Percentiles rank a stretch among this genome's conserved stretches.
Evolutionary conservation across 129 eudicot species (phyloP).

Genomic region (Apium graveolens): DNA sequence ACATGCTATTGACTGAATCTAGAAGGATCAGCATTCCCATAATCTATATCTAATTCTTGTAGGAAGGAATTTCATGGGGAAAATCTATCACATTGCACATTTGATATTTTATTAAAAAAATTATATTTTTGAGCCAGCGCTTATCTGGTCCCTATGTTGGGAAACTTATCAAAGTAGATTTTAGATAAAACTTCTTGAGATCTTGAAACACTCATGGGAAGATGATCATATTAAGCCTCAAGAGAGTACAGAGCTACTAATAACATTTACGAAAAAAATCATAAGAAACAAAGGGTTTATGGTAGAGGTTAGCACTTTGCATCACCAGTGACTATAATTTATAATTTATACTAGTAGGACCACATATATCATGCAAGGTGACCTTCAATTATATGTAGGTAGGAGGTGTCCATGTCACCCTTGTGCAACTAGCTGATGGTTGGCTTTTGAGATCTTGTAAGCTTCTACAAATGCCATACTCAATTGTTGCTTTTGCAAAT

Average conservation of each 20-base stretch:
- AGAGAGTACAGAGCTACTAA: background rate
- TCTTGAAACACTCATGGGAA: background rate
- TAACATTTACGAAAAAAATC: background rate
- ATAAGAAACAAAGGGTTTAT: background rate
- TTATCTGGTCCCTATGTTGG: background rate
- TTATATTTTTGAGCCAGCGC: background rate
- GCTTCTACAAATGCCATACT: conserved; percentile 72
- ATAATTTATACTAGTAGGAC: background rate
- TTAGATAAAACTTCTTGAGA: background rate
- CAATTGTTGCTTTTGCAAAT: conserved; percentile 40
- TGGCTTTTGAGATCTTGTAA: conserved; percentile 70
- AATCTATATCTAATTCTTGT: background rate
- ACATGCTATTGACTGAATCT: background rate
- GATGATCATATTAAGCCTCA: background rate
- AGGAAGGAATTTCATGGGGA: background rate
- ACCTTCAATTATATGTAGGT: conserved; percentile 36
- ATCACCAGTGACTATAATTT: background rate
- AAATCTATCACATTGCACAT: background rate
- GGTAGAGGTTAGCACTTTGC: background rate
- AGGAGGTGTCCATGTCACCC: conserved; percentile 52
- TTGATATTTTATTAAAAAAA: background rate
- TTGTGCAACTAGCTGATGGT: conserved; percentile 85
- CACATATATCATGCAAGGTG: background rate
- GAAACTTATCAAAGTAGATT: background rate
- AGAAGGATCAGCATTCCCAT: background rate